phyloP scores from a whole-genome alignment of 1,284 basidiomycete genomes.

The Taiwanofungus camphoratus region DNA sequence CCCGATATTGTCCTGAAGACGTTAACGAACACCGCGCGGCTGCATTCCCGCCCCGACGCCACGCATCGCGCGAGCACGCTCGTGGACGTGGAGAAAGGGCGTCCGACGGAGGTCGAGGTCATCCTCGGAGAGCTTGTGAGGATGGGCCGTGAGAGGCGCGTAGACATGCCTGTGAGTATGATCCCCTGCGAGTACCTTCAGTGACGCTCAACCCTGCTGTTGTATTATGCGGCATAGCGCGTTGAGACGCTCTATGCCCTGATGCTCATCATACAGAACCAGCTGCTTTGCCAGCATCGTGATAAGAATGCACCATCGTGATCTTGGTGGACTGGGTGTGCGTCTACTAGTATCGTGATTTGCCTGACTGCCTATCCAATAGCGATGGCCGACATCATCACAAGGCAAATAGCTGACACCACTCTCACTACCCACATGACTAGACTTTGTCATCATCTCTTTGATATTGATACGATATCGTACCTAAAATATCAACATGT shows the following conservation, averaged over 20 bases:
- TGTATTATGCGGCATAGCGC: slow-evolving; percentile 35
- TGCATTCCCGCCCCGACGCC: slow-evolving; percentile 38
- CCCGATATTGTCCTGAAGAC: slow-evolving; percentile 34
- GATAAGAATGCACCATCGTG: neutral
- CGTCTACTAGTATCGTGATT: too few species aligned
- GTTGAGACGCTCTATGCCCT: slow-evolving; percentile 46
- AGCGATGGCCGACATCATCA: too few species aligned
- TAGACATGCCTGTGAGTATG: slow-evolving; percentile 51
- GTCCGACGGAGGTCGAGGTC: slow-evolving; percentile 60
- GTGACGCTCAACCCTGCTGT: neutral
- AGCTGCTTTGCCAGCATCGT: slow-evolving; percentile 23
- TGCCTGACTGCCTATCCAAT: too few species aligned
- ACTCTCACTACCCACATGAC: too few species aligned
- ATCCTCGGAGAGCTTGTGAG: slow-evolving; percentile 60
- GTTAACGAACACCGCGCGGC: slow-evolving; percentile 33
- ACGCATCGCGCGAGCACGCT: slow-evolving; percentile 56
- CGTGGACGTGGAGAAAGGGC: slow-evolving; percentile 45
- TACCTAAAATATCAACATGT: too few species aligned
- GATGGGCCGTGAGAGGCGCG: slow-evolving; percentile 39
- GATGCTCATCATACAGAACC: slow-evolving; percentile 45
- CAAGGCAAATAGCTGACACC: too few species aligned
- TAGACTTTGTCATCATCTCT: too few species aligned
- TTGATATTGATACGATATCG: too few species aligned
- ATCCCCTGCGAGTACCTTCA: neutral
- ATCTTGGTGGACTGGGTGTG: too few species aligned